These are phyloP conservation scores for Collybia sordida DNA, from an alignment of 768 basidiomycete genomes.

Conservation along the genomic window DNA sequence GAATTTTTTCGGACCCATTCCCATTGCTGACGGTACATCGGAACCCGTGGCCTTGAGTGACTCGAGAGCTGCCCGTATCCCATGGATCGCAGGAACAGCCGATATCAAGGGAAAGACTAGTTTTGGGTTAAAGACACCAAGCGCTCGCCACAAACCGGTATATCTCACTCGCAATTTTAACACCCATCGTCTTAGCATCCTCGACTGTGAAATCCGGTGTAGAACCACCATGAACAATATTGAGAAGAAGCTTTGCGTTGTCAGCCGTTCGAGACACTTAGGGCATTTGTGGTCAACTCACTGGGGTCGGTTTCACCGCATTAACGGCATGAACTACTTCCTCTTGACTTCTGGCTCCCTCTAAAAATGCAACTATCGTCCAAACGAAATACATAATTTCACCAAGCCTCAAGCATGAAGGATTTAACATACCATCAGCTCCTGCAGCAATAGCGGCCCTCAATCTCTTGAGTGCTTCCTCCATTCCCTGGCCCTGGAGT, in stretches of 20 bases:
- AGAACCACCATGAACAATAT: conserved; percentile 50
- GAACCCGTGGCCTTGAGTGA: conserved; percentile 50
- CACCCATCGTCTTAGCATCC: conserved; percentile 45
- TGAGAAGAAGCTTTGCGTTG: conserved; percentile 37
- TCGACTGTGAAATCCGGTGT: conserved; percentile 49
- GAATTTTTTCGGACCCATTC: conserved; percentile 52
- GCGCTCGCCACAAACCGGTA: not conserved
- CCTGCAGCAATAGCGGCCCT: conserved; percentile 41
- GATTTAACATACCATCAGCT: conserved; percentile 40
- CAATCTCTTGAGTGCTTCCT: conserved; percentile 46
- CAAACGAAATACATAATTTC: conserved; percentile 8
- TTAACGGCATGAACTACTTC: conserved; percentile 38
- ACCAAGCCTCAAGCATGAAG: not conserved
- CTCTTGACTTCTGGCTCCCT: conserved; percentile 48
- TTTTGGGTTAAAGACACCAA: conserved; percentile 5
- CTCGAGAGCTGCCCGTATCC: conserved; percentile 45
- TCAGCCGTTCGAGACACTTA: not conserved
- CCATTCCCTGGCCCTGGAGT: conserved; percentile 49
- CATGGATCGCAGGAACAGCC: conserved; percentile 47
- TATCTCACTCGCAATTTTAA: conserved; percentile 37
- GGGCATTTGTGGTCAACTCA: conserved; percentile 6
- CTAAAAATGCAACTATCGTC: conserved; percentile 46
- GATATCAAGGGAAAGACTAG: conserved; percentile 49
- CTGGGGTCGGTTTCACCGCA: conserved; percentile 40
- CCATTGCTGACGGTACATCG: conserved; percentile 34